Percentiles rank a stretch among this genome's conserved stretches.
Evolutionary conservation across 2,329 filamentous ascomycete species (phyloP).

Genomic region (Diaporthe aspalathi): DNA sequence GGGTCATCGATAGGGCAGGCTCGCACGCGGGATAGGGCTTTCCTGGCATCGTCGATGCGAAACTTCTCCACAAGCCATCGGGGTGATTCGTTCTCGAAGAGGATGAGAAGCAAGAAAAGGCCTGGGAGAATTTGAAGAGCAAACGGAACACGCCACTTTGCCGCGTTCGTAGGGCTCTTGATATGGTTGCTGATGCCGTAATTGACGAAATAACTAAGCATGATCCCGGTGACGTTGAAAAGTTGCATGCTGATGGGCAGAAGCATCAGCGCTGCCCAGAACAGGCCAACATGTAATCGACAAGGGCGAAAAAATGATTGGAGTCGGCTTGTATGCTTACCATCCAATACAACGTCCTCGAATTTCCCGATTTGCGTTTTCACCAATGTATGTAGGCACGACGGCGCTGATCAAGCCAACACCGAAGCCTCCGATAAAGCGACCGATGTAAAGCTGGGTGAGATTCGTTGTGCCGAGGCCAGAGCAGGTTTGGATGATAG

Average conservation of each 20-base stretch:
- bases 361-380: constrained; percentile 36
- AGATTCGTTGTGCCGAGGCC: constrained; percentile 34
- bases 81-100: constrained; percentile 54
- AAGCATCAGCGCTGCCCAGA: constrained; percentile 1
- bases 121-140: constrained; percentile 56
- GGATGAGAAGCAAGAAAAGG: constrained; percentile 49
- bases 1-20: constrained; percentile 62
- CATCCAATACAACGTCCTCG: constrained; percentile 38
- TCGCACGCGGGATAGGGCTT: constrained; percentile 58
- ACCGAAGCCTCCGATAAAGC: constrained; percentile 38
- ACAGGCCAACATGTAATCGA: neutral
- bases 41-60: constrained; percentile 53
- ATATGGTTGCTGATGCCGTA: constrained; percentile 38
- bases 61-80: constrained; percentile 51
- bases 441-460: constrained; percentile 37
- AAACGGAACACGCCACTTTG: constrained; percentile 56
- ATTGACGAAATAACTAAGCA: constrained; percentile 39
- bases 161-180: constrained; percentile 42
- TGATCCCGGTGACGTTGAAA: constrained; percentile 39
- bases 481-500: constrained; percentile 34
- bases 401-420: constrained; percentile 38
- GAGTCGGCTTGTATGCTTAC: neutral
- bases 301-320: neutral
- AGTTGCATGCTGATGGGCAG: constrained; percentile 33
- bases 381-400: constrained; percentile 39